A percentile compares a stretch with the other conserved stretches of the same genome.
These are phyloP conservation scores for Chalciporus pseudorubinellus DNA, from an alignment of 768 basidiomycete species.

Conservation along the genomic window DNA sequence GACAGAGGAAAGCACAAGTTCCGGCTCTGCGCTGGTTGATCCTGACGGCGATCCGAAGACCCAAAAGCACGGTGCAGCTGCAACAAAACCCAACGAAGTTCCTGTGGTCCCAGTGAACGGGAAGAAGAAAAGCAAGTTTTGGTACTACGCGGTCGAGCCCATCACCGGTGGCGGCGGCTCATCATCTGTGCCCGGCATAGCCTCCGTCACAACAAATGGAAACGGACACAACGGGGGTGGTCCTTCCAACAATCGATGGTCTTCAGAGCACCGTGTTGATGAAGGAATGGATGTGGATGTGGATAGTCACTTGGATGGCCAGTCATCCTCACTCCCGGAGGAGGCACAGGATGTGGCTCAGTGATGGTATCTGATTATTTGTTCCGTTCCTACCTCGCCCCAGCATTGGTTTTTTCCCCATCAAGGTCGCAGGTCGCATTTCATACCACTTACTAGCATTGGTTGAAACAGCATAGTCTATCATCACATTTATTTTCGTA, in stretches of 20 bases:
- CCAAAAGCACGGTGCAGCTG: constrained; percentile 59
- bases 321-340: constrained; percentile 17
- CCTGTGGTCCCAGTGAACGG: constrained; percentile 75
- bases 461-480: constrained; percentile 29
- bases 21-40: constrained; percentile 29
- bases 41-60: constrained; percentile 40
- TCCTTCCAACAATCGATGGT: constrained; percentile 8
- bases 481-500: constrained; percentile 25
- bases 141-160: constrained; percentile 87
- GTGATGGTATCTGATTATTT: constrained; percentile 9
- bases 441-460: constrained; percentile 32
- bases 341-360: constrained; percentile 10
- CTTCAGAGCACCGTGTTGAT: background rate
- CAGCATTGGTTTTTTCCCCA: constrained; percentile 5
- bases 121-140: constrained; percentile 83
- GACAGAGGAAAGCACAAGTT: constrained; percentile 71
- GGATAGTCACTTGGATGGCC: constrained; percentile 18
- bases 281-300: constrained; percentile 26
- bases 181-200: constrained; percentile 14
- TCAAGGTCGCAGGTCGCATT: constrained; percentile 15
- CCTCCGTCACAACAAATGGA: constrained; percentile 20
- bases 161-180: constrained; percentile 30
- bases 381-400: constrained; percentile 3
- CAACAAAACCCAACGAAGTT: constrained; percentile 67
- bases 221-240: constrained; percentile 14